These are phyloP conservation scores for Monilinia fructicola DNA, from an alignment of 2,329 filamentous ascomycete genomes.

Conservation along the genomic window DNA sequence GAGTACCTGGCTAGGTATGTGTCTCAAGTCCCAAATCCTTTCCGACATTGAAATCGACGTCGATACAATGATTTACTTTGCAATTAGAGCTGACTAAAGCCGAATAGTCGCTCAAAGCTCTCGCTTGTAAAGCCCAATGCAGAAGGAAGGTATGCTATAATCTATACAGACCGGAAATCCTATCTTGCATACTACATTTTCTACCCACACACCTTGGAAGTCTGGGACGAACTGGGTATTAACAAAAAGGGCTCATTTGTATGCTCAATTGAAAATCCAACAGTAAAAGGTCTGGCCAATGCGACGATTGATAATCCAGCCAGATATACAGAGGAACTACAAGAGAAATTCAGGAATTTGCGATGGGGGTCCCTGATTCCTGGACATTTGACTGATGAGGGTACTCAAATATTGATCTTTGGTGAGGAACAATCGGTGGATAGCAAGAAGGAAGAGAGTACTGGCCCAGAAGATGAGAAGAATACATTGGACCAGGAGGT, in stretches of 20 bases:
- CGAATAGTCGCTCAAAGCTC: background rate
- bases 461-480: slow-evolving; percentile 67
- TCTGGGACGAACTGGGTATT: slow-evolving; percentile 75
- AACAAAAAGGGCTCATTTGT: slow-evolving; percentile 72
- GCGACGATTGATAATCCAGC: slow-evolving; percentile 61
- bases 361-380: slow-evolving; percentile 76
- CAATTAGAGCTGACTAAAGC: background rate
- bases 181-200: slow-evolving; percentile 81
- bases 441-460: slow-evolving; percentile 54
- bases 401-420: slow-evolving; percentile 76
- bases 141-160: slow-evolving; percentile 83
- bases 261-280: slow-evolving; percentile 77
- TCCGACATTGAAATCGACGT: background rate
- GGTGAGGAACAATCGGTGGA: slow-evolving; percentile 64
- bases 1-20: slow-evolving; percentile 62
- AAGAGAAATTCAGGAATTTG: slow-evolving; percentile 68
- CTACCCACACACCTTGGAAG: slow-evolving; percentile 67
- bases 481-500: slow-evolving; percentile 76
- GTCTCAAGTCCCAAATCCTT: background rate
- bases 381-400: slow-evolving; percentile 70
- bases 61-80: background rate
- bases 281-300: slow-evolving; percentile 57
- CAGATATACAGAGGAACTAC: slow-evolving; percentile 69
- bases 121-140: slow-evolving; percentile 74
- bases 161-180: slow-evolving; percentile 66